Evolutionary conservation across 2,329 filamentous ascomycete species (phyloP).

Genomic region (Alternaria brassicicola): DNA sequence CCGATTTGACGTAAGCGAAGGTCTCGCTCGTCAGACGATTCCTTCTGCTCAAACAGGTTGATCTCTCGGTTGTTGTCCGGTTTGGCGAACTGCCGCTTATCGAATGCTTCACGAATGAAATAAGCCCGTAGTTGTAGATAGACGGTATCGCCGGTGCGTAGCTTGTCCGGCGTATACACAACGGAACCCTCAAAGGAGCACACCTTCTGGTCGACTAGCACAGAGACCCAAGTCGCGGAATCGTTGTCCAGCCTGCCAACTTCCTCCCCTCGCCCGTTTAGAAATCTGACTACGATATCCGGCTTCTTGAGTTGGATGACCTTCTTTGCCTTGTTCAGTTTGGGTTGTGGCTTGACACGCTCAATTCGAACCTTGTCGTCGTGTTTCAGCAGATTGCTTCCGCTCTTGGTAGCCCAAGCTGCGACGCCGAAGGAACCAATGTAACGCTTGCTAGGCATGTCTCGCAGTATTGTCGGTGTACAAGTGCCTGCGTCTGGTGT

Average conservation of each 20-base stretch:
- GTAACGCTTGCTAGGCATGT: conserved; percentile 70
- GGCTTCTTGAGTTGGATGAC: conserved; percentile 68
- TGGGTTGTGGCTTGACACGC: conserved; percentile 74
- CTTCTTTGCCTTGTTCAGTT: conserved; percentile 44
- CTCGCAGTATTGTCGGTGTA: conserved; percentile 31
- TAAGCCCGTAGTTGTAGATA: conserved; percentile 85
- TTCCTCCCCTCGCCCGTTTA: conserved; percentile 77
- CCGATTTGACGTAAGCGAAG: conserved; percentile 84
- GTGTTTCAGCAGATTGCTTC: conserved; percentile 74
- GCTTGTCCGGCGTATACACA: conserved; percentile 83
- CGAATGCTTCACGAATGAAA: conserved; percentile 76
- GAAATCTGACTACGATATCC: conserved; percentile 92
- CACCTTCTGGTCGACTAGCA: conserved; percentile 86
- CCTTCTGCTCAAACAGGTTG: conserved; percentile 80
- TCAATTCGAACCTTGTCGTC: conserved; percentile 87
- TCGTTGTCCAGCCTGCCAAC: conserved; percentile 88
- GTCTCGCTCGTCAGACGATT: conserved; percentile 83
- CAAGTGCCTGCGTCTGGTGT: conserved; percentile 29
- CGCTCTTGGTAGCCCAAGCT: conserved; percentile 90
- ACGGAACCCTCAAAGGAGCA: conserved; percentile 87
- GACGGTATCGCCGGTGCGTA: conserved; percentile 92
- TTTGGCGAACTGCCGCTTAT: conserved; percentile 65
- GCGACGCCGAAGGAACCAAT: conserved; percentile 90
- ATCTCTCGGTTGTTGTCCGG: conserved; percentile 73
- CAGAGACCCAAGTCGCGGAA: conserved; percentile 87